A percentile compares a stretch with the other conserved stretches of the same genome.
phyloP scores from a whole-genome alignment of 768 basidiomycete species.

The Boletus barrowsii region DNA sequence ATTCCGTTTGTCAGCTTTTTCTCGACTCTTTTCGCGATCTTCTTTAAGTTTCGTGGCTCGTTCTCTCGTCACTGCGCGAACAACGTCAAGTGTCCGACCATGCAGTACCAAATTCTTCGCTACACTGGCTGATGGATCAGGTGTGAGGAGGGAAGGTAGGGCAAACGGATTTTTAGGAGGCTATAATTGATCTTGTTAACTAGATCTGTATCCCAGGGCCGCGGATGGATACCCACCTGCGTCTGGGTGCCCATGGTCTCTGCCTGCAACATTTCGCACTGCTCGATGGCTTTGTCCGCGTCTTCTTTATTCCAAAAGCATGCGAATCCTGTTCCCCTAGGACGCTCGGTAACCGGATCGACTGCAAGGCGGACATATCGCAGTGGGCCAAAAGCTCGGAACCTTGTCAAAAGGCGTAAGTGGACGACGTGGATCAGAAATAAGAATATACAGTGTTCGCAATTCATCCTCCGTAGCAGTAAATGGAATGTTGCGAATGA shows the following conservation, averaged over 20 bases:
- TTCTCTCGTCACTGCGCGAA: slow-evolving; percentile 86
- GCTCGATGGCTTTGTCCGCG: slow-evolving; percentile 79
- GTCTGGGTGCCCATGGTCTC: slow-evolving; percentile 55
- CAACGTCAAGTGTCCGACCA: slow-evolving; percentile 89
- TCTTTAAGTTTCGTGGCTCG: slow-evolving; percentile 86
- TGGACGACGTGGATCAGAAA: neutral
- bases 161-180: slow-evolving; percentile 82
- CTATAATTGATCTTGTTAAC: slow-evolving; percentile 27
- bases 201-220: neutral
- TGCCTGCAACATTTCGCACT: slow-evolving; percentile 66
- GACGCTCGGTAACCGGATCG: slow-evolving; percentile 78
- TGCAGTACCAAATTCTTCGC: slow-evolving; percentile 85
- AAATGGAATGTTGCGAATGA: slow-evolving; percentile 92
- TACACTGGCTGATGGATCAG: slow-evolving; percentile 85
- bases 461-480: slow-evolving; percentile 92
- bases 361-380: slow-evolving; percentile 91
- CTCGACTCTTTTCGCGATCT: slow-evolving; percentile 76
- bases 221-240: slow-evolving; percentile 28
- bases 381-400: slow-evolving; percentile 87
- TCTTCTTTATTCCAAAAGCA: slow-evolving; percentile 96
- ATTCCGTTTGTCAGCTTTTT: slow-evolving; percentile 93
- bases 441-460: slow-evolving; percentile 62
- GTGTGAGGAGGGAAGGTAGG: slow-evolving; percentile 84
- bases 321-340: slow-evolving; percentile 93
- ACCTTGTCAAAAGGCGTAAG: slow-evolving; percentile 38